Conservation (phyloP, 2,329 filamentous ascomycete genomes). For the Diplodia sapinea region DNA sequence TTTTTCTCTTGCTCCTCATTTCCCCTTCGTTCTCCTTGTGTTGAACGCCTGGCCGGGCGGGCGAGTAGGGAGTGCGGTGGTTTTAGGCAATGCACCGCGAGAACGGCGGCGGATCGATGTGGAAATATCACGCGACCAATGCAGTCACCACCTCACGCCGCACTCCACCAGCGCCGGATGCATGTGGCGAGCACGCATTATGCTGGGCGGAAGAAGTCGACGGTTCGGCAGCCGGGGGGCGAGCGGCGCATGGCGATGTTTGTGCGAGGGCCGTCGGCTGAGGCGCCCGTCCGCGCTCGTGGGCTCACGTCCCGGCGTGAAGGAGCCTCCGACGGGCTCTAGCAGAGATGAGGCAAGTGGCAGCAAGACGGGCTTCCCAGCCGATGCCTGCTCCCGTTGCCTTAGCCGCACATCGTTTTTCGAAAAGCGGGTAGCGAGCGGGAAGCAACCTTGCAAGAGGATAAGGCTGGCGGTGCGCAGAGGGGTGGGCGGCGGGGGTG, state of each 20-base stretch:
- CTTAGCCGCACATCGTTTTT: conserved; percentile 25
- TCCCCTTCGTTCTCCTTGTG: not conserved
- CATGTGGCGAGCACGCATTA: not conserved
- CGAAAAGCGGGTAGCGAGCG: conserved; percentile 28
- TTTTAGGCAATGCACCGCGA: conserved; percentile 17
- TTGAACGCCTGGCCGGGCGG: not conserved
- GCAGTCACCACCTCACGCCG: conserved; percentile 10
- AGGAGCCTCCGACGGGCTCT: conserved; percentile 7
- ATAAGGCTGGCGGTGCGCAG: conserved; percentile 1
- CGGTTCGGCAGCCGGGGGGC: not conserved
- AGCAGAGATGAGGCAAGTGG: not conserved
- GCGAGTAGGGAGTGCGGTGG: not conserved
- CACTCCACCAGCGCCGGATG: conserved; percentile 5
- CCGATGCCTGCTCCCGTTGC: conserved; percentile 11
- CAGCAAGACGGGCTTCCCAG: not conserved
- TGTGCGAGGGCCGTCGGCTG: conserved; percentile 10
- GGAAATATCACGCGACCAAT: conserved; percentile 11
- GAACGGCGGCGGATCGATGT: conserved; percentile 3
- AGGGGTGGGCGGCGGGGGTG: conserved; percentile 7
- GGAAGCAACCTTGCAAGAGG: conserved; percentile 22
- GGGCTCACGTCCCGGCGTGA: conserved; percentile 6
- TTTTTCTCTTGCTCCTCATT: conserved; percentile 31
- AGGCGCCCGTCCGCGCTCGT: not conserved
- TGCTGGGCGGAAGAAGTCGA: conserved; percentile 2
- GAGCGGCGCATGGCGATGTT: not conserved